Conservation (phyloP, 805 yeast genomes). For the Kodamaea sagamina region DNA sequence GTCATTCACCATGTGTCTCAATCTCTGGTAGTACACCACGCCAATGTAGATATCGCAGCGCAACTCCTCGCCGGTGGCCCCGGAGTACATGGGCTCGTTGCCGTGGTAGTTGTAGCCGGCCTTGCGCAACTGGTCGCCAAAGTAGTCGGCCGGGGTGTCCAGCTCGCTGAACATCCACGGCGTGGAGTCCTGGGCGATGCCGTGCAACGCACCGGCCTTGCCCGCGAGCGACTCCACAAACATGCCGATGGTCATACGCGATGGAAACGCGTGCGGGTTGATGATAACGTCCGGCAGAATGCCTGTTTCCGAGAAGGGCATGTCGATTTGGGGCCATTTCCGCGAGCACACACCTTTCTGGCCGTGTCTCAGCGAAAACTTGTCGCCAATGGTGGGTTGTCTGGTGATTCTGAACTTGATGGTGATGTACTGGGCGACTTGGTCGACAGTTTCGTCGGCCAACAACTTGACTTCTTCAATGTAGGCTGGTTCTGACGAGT, state of each 20-base stretch:
- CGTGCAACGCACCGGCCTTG: conserved; percentile 97
- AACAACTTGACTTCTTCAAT: conserved; percentile 92
- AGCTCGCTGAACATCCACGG: conserved; percentile 92
- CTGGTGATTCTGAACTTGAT: conserved; percentile 90
- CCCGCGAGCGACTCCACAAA: conserved; percentile 98
- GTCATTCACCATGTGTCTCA: conserved; percentile 99
- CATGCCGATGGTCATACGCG: conserved; percentile 99
- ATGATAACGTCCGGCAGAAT: conserved; percentile 97
- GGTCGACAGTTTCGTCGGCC: conserved; percentile 75
- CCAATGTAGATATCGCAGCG: conserved; percentile 96
- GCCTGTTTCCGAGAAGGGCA: conserved; percentile 97
- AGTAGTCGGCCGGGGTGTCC: conserved; percentile 96
- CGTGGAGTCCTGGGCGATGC: conserved; percentile 95
- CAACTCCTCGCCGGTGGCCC: conserved; percentile 96
- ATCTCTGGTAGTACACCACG: conserved; percentile 94
- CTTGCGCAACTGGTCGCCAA: conserved; percentile 84
- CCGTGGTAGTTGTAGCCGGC: conserved; percentile 98
- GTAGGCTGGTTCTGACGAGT: conserved; percentile 90
- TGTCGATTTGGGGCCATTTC: conserved; percentile 94
- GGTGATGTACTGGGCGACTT: conserved; percentile 81
- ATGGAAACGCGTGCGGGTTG: conserved; percentile 99
- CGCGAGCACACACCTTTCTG: conserved; percentile 98
- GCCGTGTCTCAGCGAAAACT: conserved; percentile 96
- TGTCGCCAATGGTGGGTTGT: conserved; percentile 94
- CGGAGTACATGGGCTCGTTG: conserved; percentile 98